Evolutionary conservation across 176 grass and related monocot genomes (phyloP).

Genomic region (Eragrostis nindensis): DNA sequence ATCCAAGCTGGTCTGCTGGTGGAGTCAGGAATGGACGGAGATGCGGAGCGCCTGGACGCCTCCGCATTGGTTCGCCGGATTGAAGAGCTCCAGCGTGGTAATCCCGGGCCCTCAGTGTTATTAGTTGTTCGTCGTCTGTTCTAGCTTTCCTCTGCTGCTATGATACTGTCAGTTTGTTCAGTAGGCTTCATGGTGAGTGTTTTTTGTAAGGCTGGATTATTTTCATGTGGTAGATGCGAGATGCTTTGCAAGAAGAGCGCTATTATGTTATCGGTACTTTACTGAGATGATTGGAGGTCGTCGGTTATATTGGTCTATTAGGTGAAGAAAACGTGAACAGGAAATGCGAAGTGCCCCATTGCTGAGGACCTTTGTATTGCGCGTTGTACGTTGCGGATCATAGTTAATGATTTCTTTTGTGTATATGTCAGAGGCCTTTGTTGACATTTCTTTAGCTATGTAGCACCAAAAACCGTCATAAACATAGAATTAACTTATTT

Average conservation of each 20-base stretch:
- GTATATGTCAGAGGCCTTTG: neutral
- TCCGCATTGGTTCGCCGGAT: neutral
- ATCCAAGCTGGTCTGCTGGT: neutral
- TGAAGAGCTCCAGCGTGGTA: conserved; percentile 37
- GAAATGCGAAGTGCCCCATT: neutral
- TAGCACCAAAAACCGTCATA: neutral
- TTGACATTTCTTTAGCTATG: conserved; percentile 1
- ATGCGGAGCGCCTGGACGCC: neutral
- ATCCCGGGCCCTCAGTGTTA: neutral
- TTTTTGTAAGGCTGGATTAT: neutral
- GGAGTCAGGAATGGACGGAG: conserved; percentile 32
- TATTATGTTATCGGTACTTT: neutral
- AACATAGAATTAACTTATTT: conserved; percentile 17
- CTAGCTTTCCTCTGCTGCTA: neutral
- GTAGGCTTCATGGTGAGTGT: neutral
- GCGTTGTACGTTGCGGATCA: neutral
- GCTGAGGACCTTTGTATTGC: neutral
- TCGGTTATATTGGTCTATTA: neutral
- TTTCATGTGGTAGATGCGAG: neutral
- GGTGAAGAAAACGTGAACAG: conserved; percentile 6
- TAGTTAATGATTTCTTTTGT: neutral
- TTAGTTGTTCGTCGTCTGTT: neutral
- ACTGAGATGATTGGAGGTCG: neutral
- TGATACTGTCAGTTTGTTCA: neutral
- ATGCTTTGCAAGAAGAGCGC: neutral